Evolutionary conservation across 306 rosid genomes (phyloP).

Genomic region (Echinosophora koreensis): DNA sequence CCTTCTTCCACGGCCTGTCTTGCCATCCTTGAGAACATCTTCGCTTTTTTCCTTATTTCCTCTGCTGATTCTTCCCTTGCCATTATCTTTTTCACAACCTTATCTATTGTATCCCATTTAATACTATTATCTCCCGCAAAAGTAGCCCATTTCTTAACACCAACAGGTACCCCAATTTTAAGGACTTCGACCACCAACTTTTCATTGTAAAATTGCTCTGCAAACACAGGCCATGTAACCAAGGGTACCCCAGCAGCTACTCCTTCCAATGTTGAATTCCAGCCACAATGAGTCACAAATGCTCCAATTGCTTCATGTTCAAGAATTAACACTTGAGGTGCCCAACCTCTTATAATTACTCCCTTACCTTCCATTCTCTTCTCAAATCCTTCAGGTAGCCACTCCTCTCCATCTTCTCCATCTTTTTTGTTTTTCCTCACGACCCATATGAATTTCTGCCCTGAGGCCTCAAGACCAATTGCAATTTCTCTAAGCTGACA

Average conservation of each 20-base stretch:
- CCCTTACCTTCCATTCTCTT: slow-evolving; percentile 5
- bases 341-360: slow-evolving; percentile 32
- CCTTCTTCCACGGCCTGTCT: slow-evolving; percentile 32
- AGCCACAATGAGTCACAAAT: slow-evolving; percentile 49
- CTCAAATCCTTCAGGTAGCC: slow-evolving; percentile 14
- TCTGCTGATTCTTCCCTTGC: slow-evolving; percentile 45
- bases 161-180: slow-evolving; percentile 47
- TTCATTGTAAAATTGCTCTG: slow-evolving; percentile 53
- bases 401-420: not conserved
- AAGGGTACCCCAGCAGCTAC: slow-evolving; percentile 33
- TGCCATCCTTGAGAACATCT: slow-evolving; percentile 31
- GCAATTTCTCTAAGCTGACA: slow-evolving; percentile 45
- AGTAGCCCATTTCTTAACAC: slow-evolving; percentile 29
- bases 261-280: slow-evolving; percentile 55
- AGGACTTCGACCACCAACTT: slow-evolving; percentile 44
- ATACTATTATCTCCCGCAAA: not conserved
- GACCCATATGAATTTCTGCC: slow-evolving; percentile 39
- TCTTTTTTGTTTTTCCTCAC: slow-evolving; percentile 1
- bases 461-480: slow-evolving; percentile 30
- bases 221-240: slow-evolving; percentile 51
- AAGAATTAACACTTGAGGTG: slow-evolving; percentile 26
- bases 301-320: not conserved
- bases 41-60: slow-evolving; percentile 40
- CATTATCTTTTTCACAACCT: slow-evolving; percentile 33
- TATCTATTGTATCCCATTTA: slow-evolving; percentile 16